These are phyloP conservation scores for Casuarina equisetifolia DNA, from an alignment of 306 rosid genomes.

Conservation along the genomic window DNA sequence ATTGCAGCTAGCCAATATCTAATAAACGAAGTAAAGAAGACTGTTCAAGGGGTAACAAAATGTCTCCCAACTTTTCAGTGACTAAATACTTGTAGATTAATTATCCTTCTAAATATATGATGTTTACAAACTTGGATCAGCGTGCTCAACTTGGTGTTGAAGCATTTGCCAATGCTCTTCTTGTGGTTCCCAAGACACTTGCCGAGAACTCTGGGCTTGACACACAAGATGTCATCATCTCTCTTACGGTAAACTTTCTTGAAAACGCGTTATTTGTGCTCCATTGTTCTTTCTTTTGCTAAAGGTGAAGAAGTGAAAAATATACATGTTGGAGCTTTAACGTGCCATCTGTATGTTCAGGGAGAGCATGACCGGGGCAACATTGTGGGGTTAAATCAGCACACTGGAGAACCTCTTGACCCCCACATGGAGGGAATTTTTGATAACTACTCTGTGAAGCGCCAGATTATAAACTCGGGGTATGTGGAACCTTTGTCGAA, in stretches of 20 bases:
- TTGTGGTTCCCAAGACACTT: slow-evolving; percentile 93
- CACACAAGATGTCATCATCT: slow-evolving; percentile 86
- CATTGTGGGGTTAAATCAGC: slow-evolving; percentile 73
- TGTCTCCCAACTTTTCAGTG: not conserved
- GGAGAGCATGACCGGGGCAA: slow-evolving; percentile 92
- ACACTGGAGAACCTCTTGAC: slow-evolving; percentile 90
- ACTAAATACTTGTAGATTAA: slow-evolving; percentile 1
- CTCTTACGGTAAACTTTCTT: slow-evolving; percentile 57
- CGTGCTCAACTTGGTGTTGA: slow-evolving; percentile 96
- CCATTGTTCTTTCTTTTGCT: not conserved
- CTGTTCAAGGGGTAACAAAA: slow-evolving; percentile 87
- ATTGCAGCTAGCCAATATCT: slow-evolving; percentile 91
- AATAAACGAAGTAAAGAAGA: slow-evolving; percentile 82
- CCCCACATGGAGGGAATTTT: slow-evolving; percentile 96
- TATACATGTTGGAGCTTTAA: not conserved
- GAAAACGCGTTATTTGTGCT: not conserved
- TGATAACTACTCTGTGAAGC: slow-evolving; percentile 92
- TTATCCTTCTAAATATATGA: slow-evolving; percentile 4
- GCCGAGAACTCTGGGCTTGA: slow-evolving; percentile 97
- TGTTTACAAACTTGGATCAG: slow-evolving; percentile 50
- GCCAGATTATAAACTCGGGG: slow-evolving; percentile 95
- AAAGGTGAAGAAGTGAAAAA: not conserved
- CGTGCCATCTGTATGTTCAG: slow-evolving; percentile 46
- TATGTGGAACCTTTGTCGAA: slow-evolving; percentile 25
- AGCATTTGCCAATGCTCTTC: slow-evolving; percentile 98